Percentiles rank a stretch among this genome's conserved stretches.
phyloP scores from a whole-genome alignment of 768 basidiomycete species.

The Aureoboletus auriporus region DNA sequence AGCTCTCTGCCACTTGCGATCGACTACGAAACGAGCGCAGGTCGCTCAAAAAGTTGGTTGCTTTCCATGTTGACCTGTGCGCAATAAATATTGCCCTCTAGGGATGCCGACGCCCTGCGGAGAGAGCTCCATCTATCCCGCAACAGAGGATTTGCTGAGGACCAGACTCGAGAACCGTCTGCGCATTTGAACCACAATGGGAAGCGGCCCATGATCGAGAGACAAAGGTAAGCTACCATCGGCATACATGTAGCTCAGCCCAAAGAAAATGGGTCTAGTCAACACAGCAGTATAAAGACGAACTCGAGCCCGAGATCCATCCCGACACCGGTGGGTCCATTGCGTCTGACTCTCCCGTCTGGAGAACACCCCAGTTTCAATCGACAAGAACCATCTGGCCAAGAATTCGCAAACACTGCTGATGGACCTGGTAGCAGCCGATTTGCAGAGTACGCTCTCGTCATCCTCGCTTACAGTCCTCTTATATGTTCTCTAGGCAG shows the following conservation, averaged over 20 bases:
- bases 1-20: constrained; percentile 34
- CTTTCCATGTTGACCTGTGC: constrained; percentile 3
- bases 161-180: constrained; percentile 32
- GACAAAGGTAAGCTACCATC: constrained; percentile 36
- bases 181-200: constrained; percentile 50
- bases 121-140: constrained; percentile 49
- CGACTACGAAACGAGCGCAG: constrained; percentile 37
- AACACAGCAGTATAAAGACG: constrained; percentile 27
- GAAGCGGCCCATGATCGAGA: constrained; percentile 56
- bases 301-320: constrained; percentile 61
- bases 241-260: neutral
- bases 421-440: constrained; percentile 49
- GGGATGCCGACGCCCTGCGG: constrained; percentile 46
- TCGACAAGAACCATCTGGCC: constrained; percentile 22
- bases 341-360: constrained; percentile 64
- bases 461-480: constrained; percentile 5
- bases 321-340: constrained; percentile 52
- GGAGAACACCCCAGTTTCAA: constrained; percentile 44
- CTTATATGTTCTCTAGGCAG: constrained; percentile 43
- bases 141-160: constrained; percentile 25
- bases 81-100: constrained; percentile 22
- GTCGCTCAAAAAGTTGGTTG: constrained; percentile 50
- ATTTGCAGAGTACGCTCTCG: constrained; percentile 42
- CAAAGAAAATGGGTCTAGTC: constrained; percentile 9
- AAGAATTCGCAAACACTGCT: constrained; percentile 7